phyloP scores from a whole-genome alignment of 2,329 filamentous ascomycete genomes.

The Epichloe uncinata region DNA sequence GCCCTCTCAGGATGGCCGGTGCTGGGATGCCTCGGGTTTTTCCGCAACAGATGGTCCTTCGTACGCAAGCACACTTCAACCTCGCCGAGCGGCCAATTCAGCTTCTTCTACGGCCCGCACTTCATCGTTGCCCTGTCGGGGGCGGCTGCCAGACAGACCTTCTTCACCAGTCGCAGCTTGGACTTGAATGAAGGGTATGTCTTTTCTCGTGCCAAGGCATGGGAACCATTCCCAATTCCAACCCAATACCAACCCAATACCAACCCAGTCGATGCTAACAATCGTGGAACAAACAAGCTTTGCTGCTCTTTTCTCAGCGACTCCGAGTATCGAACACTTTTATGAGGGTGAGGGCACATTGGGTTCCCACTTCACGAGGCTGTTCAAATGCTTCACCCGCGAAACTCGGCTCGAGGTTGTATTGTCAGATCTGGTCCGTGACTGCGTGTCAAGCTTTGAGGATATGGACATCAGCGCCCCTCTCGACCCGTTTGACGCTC shows the following conservation, averaged over 20 bases:
- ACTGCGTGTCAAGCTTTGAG: constrained; percentile 15
- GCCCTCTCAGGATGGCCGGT: constrained; percentile 23
- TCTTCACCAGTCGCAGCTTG: constrained; percentile 31
- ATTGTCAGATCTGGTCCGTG: constrained; percentile 29
- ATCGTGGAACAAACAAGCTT: constrained; percentile 11
- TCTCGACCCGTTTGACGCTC: constrained; percentile 38
- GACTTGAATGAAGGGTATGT: constrained; percentile 28
- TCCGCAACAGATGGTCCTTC: constrained; percentile 32
- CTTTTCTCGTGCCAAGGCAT: background rate
- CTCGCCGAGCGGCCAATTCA: constrained; percentile 29
- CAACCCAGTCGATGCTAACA: too few species aligned
- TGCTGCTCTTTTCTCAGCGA: constrained; percentile 17
- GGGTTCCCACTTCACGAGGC: constrained; percentile 13
- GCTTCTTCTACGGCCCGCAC: constrained; percentile 32
- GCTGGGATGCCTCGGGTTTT: constrained; percentile 31
- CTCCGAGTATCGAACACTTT: constrained; percentile 12
- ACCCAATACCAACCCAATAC: too few species aligned
- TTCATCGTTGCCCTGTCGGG: constrained; percentile 32
- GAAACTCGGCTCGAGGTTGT: constrained; percentile 23
- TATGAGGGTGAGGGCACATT: constrained; percentile 11
- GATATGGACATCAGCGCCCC: background rate
- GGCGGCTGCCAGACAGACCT: constrained; percentile 25
- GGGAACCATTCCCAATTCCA: too few species aligned
- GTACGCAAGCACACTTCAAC: constrained; percentile 18
- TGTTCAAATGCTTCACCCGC: constrained; percentile 22